Evolutionary conservation across 306 rosid genomes (phyloP).

Genomic region (Vigna hirtella): DNA sequence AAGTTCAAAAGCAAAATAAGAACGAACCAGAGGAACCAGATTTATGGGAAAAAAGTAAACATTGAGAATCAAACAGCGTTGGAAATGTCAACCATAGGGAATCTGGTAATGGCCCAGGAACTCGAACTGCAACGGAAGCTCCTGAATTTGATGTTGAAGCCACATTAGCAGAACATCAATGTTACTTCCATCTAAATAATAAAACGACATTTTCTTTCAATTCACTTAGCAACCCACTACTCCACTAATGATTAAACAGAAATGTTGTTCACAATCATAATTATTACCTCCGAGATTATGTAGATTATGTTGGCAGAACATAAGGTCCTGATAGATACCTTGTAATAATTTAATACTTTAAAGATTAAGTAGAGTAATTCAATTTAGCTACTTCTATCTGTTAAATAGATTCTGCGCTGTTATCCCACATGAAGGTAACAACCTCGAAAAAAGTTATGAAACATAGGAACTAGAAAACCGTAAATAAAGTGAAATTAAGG

Average conservation of each 20-base stretch:
- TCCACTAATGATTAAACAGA: neutral
- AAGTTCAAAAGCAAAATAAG: slow-evolving; percentile 6
- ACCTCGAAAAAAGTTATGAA: too few relatives aligned
- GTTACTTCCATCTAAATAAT: neutral
- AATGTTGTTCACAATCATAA: neutral
- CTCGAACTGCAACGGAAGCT: slow-evolving; percentile 37
- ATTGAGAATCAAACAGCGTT: slow-evolving; percentile 27
- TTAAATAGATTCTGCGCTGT: too few relatives aligned
- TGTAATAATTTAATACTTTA: neutral
- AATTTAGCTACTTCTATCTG: too few relatives aligned
- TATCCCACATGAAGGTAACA: too few relatives aligned
- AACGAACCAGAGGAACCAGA: slow-evolving; percentile 62
- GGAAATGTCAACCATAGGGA: slow-evolving; percentile 43
- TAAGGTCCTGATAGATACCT: neutral
- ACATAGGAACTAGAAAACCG: too few relatives aligned
- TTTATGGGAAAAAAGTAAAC: slow-evolving; percentile 12
- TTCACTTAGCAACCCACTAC: neutral
- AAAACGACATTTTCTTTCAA: neutral
- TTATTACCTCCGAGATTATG: too few relatives aligned
- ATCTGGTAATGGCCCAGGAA: slow-evolving; percentile 51
- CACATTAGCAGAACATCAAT: slow-evolving; percentile 4
- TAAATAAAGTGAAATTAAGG: too few relatives aligned
- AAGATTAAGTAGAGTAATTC: neutral
- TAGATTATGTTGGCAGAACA: neutral
- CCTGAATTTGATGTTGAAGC: slow-evolving; percentile 51